These are phyloP conservation scores for Trametes cingulata DNA, from an alignment of 768 basidiomycete species.

Conservation along the genomic window DNA sequence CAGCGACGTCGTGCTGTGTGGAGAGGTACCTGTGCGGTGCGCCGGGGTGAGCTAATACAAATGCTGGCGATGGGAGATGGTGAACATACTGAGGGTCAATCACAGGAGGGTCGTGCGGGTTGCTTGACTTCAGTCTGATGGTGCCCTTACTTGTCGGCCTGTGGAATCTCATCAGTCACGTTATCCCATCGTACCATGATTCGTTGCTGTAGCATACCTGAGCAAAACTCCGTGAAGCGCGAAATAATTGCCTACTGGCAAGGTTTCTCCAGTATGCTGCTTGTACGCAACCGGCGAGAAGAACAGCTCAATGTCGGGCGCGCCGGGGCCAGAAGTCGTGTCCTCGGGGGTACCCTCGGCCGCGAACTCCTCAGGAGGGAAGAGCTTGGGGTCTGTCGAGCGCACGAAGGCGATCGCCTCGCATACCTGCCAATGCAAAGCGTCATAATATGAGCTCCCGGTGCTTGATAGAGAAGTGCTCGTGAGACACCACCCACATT, in stretches of 20 bases:
- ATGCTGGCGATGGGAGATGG: slow-evolving; percentile 11
- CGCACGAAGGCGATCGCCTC: slow-evolving; percentile 59
- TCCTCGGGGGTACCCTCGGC: slow-evolving; percentile 26
- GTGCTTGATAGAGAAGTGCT: too few relatives aligned
- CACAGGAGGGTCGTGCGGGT: slow-evolving; percentile 43
- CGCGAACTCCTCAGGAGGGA: slow-evolving; percentile 34
- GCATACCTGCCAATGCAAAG: slow-evolving; percentile 27
- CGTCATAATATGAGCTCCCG: too few relatives aligned
- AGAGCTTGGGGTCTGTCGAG: slow-evolving; percentile 46
- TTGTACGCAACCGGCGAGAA: slow-evolving; percentile 29
- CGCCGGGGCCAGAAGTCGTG: slow-evolving; percentile 33
- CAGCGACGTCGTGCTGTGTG: slow-evolving; percentile 41
- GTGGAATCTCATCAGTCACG: not conserved
- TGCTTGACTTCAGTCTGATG: slow-evolving; percentile 40
- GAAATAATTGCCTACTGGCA: slow-evolving; percentile 25
- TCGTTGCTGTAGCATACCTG: slow-evolving; percentile 29
- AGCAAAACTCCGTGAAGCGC: slow-evolving; percentile 31
- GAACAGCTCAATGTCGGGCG: slow-evolving; percentile 40
- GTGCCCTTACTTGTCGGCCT: slow-evolving; percentile 49
- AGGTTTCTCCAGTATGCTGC: slow-evolving; percentile 11
- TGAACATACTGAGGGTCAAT: slow-evolving; percentile 44
- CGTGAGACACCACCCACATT: slow-evolving; percentile 44
- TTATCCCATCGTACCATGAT: not conserved
- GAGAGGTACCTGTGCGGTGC: slow-evolving; percentile 41
- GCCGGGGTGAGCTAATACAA: not conserved